A percentile compares a stretch with the other conserved stretches of the same genome.
Evolutionary conservation across 768 basidiomycete species (phyloP).

Genomic region (Pholiota microspora): DNA sequence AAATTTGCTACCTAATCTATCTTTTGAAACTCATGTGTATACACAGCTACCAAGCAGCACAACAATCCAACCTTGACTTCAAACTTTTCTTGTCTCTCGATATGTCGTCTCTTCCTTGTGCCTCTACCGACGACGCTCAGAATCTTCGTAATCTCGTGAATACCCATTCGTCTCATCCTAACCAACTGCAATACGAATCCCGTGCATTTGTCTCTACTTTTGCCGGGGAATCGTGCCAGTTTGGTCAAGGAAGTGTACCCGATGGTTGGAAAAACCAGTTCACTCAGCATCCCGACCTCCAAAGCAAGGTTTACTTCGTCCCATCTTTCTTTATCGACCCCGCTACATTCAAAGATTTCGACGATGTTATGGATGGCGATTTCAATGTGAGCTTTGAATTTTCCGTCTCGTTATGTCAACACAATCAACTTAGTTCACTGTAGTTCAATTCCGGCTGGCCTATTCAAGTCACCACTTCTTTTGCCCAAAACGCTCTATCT

Average conservation of each 20-base stretch:
- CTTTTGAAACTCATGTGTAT: neutral
- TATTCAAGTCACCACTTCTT: slow-evolving; percentile 47
- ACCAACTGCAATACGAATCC: slow-evolving; percentile 47
- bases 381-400: slow-evolving; percentile 46
- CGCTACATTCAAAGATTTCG: slow-evolving; percentile 41
- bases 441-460: slow-evolving; percentile 87
- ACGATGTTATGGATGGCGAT: slow-evolving; percentile 51
- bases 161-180: slow-evolving; percentile 53
- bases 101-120: slow-evolving; percentile 68
- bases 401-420: neutral
- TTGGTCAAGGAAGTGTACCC: slow-evolving; percentile 50
- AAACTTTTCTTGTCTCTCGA: slow-evolving; percentile 79
- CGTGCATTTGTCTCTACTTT: slow-evolving; percentile 68
- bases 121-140: slow-evolving; percentile 43
- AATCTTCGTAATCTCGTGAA: slow-evolving; percentile 52
- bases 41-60: slow-evolving; percentile 54
- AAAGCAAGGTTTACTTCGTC: slow-evolving; percentile 57
- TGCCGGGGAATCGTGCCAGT: slow-evolving; percentile 65
- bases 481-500: slow-evolving; percentile 31
- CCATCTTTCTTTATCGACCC: slow-evolving; percentile 71
- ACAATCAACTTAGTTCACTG: slow-evolving; percentile 7
- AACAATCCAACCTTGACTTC: slow-evolving; percentile 51
- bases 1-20: neutral
- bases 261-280: slow-evolving; percentile 62
- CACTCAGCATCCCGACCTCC: slow-evolving; percentile 40